Conservation (phyloP, 1,284 basidiomycete genomes). For the Rhodotorula mucilaginosa region DNA sequence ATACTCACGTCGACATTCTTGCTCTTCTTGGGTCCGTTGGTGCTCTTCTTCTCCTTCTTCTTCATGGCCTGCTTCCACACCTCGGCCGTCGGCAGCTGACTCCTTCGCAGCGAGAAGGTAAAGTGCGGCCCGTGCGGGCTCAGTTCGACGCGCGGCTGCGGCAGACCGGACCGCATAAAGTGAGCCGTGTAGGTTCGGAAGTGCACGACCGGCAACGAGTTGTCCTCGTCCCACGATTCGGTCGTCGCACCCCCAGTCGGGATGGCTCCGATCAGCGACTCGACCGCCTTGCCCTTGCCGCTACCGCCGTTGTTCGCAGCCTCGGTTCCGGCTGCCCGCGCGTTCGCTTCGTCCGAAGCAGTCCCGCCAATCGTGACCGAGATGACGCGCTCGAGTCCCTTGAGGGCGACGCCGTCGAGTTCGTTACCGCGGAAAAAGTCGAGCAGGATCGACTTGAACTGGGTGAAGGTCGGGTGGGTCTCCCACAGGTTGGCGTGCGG, state of each 20-base stretch:
- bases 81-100: conserved; percentile 72
- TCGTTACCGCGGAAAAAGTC: conserved; percentile 84
- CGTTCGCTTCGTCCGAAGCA: conserved; percentile 19
- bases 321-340: conserved; percentile 4
- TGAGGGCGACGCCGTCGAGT: conserved; percentile 77
- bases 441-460: conserved; percentile 87
- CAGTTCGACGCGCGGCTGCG: conserved; percentile 76
- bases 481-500: conserved; percentile 68
- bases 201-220: conserved; percentile 71
- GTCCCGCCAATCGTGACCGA: conserved; percentile 65
- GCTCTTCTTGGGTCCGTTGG: conserved; percentile 81
- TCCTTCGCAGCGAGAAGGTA: conserved; percentile 75
- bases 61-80: conserved; percentile 76
- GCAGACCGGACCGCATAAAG: conserved; percentile 70
- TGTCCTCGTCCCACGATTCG: conserved; percentile 37
- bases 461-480: conserved; percentile 82
- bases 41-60: conserved; percentile 81
- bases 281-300: conserved; percentile 27
- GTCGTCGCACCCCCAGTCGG: conserved; percentile 2
- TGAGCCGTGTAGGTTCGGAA: conserved; percentile 81
- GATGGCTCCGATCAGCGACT: conserved; percentile 24
- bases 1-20: conserved; percentile 60
- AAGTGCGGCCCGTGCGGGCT: conserved; percentile 87
- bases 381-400: conserved; percentile 87
- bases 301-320: background rate